Evolutionary conservation across 257 asterid genomes (phyloP).

Genomic region (Datura wrightii): DNA sequence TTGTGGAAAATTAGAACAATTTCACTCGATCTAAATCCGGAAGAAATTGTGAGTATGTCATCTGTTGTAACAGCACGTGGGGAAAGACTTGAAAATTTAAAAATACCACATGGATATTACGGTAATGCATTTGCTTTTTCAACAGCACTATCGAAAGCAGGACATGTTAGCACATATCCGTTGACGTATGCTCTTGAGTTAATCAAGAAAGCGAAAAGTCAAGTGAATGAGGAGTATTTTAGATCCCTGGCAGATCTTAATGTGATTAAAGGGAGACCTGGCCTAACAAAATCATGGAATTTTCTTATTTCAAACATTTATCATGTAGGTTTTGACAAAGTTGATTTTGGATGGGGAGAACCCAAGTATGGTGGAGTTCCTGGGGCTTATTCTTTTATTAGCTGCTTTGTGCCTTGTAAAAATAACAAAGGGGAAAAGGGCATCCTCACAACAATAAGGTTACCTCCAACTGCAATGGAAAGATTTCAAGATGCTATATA

Average conservation of each 20-base stretch:
- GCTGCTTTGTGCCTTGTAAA: not conserved
- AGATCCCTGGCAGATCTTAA: conserved; percentile 36
- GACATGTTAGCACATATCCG: conserved; percentile 17
- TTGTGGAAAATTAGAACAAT: conserved; percentile 36
- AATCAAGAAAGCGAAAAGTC: conserved; percentile 16
- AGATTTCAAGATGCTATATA: conserved; percentile 3
- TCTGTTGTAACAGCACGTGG: not conserved
- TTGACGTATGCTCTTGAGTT: conserved; percentile 34
- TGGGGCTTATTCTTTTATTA: not conserved
- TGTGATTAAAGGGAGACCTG: conserved; percentile 35
- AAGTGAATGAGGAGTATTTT: conserved; percentile 31
- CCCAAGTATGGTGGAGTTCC: conserved; percentile 19
- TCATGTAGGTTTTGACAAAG: not conserved
- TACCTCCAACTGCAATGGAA: conserved; percentile 16
- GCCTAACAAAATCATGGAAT: not conserved
- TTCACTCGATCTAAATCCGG: conserved; percentile 26
- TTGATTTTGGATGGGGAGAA: conserved; percentile 35
- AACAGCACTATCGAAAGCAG: conserved; percentile 27
- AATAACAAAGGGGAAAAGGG: not conserved
- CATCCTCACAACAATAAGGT: not conserved
- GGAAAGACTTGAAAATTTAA: not conserved
- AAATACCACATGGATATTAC: conserved; percentile 34
- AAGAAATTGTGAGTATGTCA: conserved; percentile 19
- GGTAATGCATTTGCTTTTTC: conserved; percentile 38
- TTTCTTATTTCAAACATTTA: not conserved